Percentiles rank a stretch among this genome's conserved stretches.
Evolutionary conservation across 768 basidiomycete genomes (phyloP).

Genomic region (Boletus bicolor): DNA sequence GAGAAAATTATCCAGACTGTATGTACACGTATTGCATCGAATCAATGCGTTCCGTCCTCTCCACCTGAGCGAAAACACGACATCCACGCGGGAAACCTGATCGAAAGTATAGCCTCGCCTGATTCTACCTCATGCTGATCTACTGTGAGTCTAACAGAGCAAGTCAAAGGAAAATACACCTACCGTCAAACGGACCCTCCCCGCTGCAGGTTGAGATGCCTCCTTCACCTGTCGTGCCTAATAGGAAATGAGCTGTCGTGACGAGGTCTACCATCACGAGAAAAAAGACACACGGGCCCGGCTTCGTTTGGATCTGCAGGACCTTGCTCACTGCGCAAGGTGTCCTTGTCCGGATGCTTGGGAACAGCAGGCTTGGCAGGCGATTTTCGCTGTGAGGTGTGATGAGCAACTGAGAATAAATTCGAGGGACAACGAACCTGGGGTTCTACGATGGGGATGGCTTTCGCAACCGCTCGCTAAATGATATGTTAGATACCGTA

Average conservation of each 20-base stretch:
- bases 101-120: background rate
- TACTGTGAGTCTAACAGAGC: background rate
- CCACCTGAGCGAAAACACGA: background rate
- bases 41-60: background rate
- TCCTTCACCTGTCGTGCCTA: background rate
- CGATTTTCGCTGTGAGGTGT: background rate
- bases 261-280: background rate
- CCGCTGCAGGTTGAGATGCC: background rate
- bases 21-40: background rate
- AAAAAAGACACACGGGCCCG: background rate
- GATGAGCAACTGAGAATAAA: background rate
- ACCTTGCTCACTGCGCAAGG: background rate
- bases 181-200: background rate
- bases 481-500: background rate
- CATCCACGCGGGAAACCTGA: background rate
- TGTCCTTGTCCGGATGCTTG: background rate
- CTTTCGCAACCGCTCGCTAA: background rate
- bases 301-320: background rate
- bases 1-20: background rate
- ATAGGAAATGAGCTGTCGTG: background rate
- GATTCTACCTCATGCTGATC: background rate
- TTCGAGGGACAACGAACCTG: background rate
- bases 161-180: background rate
- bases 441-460: background rate
- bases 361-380: background rate